A percentile compares a stretch with the other conserved stretches of the same genome.
Evolutionary conservation across 306 rosid species (phyloP).

Genomic region (Mimosa pudica): DNA sequence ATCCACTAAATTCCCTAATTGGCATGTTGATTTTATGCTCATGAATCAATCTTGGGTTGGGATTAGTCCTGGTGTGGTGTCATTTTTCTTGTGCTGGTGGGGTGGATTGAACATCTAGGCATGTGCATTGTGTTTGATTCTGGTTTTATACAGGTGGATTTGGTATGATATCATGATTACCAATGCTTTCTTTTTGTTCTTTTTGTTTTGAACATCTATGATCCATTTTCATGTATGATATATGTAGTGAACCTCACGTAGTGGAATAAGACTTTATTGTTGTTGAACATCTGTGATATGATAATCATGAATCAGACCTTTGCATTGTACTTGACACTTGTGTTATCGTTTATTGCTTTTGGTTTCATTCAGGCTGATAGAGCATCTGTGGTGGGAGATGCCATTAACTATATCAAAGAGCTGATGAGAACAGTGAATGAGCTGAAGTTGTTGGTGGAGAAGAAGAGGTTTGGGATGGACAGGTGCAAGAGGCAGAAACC

Average conservation of each 20-base stretch:
- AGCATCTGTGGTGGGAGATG: slow-evolving; percentile 90
- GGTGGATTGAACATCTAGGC: slow-evolving; percentile 61
- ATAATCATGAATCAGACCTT: not conserved
- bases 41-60: slow-evolving; percentile 27
- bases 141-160: slow-evolving; percentile 49
- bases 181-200: too few relatives aligned
- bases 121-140: slow-evolving; percentile 19
- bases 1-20: slow-evolving; percentile 12
- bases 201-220: too few relatives aligned
- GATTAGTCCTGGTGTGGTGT: not conserved
- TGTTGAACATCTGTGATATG: slow-evolving; percentile 71
- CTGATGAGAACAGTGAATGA: slow-evolving; percentile 76
- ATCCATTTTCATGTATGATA: too few relatives aligned
- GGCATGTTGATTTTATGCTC: not conserved
- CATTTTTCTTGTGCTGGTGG: slow-evolving; percentile 12
- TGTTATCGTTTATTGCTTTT: not conserved
- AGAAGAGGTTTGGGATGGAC: slow-evolving; percentile 72
- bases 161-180: too few relatives aligned
- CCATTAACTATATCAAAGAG: slow-evolving; percentile 74
- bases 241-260: too few relatives aligned
- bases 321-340: slow-evolving; percentile 1
- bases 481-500: slow-evolving; percentile 64
- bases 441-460: slow-evolving; percentile 73
- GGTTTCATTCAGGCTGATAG: slow-evolving; percentile 56
- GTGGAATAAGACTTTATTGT: too few relatives aligned